Evolutionary conservation across 2,329 filamentous ascomycete species (phyloP), one percentile per base, ranked within the genome.

Genomic region (Nothopassalora personata): DNA sequence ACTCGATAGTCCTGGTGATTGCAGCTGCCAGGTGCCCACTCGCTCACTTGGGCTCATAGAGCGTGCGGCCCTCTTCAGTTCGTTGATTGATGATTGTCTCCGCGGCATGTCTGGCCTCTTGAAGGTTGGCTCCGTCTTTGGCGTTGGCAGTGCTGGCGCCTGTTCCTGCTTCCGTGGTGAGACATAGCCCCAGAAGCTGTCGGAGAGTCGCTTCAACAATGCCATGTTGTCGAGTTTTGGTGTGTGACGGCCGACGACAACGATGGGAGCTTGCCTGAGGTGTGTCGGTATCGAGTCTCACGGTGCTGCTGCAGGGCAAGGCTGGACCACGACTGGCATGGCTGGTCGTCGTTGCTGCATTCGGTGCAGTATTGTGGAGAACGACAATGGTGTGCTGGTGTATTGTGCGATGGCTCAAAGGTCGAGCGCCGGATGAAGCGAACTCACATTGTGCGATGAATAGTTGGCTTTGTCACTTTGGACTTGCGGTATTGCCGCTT

Each of bases 161-260:
- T 64, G n/a, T 49, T 71, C 66, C 8, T 72, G 72, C 65, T 77
- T 78, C 50, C 69, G 68, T 10, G 77, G 77, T 54, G 75, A 77
- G 53, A 78, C 68, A 59, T 73, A 76, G 58, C 70, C 69, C 75
- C 75, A 78, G 57, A 79, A 67, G 51, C 67, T 68, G 52, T 72
- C 69, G 8, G 74, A 71, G 6, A 77, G 63, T 46, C 68, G 67
- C 50, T 69, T 65, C 66, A 66, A 54, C 54, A 66, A 64, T 13
- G 64, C 58, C 64, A 66, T 66, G 45, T 15, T 23, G 43, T 13
- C 15, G 15, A 6, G 15, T 23, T 11, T 7, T 39, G 19, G 27
- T 31, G 15, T 36, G 45, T 19, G 54, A 45, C 8, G 31, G 11
- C 11, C 5, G 23, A 10, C 43, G 43, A 47, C 18, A 48, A 34